phyloP scores from a whole-genome alignment of 352 stramenopile species.

The Phytophthora chlamydospora region DNA sequence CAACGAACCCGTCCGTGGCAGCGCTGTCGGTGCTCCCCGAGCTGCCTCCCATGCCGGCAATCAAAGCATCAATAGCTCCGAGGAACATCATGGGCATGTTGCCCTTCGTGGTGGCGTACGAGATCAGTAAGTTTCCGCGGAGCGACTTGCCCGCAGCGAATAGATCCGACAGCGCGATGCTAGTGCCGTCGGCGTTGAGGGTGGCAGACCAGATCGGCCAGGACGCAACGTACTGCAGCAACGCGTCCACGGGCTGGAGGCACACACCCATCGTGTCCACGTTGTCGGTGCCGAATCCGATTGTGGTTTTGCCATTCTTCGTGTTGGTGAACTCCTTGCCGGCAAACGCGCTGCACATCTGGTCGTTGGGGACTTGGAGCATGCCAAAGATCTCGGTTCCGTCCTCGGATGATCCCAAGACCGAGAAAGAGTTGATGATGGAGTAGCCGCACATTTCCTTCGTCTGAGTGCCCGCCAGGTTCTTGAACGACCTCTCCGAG shows the following conservation, averaged over 20 bases:
- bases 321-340: conserved; percentile 51
- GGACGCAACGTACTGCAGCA: conserved; percentile 39
- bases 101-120: conserved; percentile 23
- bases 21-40: neutral
- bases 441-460: conserved; percentile 49
- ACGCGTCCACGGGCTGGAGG: conserved; percentile 41
- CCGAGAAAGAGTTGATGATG: conserved; percentile 32
- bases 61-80: conserved; percentile 19
- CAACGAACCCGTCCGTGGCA: neutral
- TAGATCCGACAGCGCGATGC: conserved; percentile 38
- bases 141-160: conserved; percentile 53
- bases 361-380: conserved; percentile 50
- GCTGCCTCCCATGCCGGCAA: conserved; percentile 2
- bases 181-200: conserved; percentile 8
- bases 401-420: conserved; percentile 2
- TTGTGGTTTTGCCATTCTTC: conserved; percentile 19
- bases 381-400: conserved; percentile 6
- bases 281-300: conserved; percentile 35
- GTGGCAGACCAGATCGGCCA: conserved; percentile 41
- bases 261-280: conserved; percentile 48
- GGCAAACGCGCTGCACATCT: conserved; percentile 52
- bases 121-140: conserved; percentile 23
- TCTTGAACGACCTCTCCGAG: conserved; percentile 43
- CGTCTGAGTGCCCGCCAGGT: conserved; percentile 18
- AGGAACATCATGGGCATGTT: conserved; percentile 38